Evolutionary conservation across 2,329 filamentous ascomycete genomes (phyloP), one percentile per base, ranked within the genome.

Genomic region (Aspergillus spinulosporus): DNA sequence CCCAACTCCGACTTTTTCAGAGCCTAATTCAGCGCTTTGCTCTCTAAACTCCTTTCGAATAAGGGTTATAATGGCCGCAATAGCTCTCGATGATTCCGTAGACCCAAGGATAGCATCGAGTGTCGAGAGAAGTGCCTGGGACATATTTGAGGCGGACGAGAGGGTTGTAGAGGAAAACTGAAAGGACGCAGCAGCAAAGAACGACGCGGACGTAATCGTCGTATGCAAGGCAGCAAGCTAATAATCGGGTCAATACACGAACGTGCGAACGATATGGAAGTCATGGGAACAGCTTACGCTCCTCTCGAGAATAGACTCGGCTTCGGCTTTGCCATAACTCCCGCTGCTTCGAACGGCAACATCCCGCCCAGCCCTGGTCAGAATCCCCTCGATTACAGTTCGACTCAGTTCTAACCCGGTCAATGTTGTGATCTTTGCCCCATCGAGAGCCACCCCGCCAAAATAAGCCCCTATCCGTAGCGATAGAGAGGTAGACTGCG

Each of bases 1-100:
- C 6, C 71, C 70, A 29, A 78, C 73, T 2, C 72, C 73, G 29
- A 78, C 68, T n/a, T 72, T 70, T 42, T 77, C 70, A 3, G 60
- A 60, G 14, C 66, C 66, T 31, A 61, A 52, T 11, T 66, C 66
- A 28, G 64, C 49, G 42, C 72, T 73, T 9, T 72, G 68, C 26
- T 71, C 73, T 36, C 72, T 68, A 36, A 78, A 75, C 59, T 79
- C 77, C 54, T 72, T 72, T 47, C 74, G 69, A 56, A 79, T 76
- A 32, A 79, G 68, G 3, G 75, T 78, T 52, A 79, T 74, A 29
- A 79, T 78, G 1, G 77, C 74, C 1, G 77, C 77, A 58, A 79
- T 78, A 2, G 77, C 77, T 37, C 76, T 72, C 4, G 77, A 79
- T 1, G 76, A 77, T 61, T 79, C 77, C 1, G 77, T 78, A n/a